Percentiles rank a stretch among this genome's conserved stretches.
These are phyloP conservation scores for Saccharata proteae DNA, from an alignment of 2,329 filamentous ascomycete genomes.

Conservation along the genomic window DNA sequence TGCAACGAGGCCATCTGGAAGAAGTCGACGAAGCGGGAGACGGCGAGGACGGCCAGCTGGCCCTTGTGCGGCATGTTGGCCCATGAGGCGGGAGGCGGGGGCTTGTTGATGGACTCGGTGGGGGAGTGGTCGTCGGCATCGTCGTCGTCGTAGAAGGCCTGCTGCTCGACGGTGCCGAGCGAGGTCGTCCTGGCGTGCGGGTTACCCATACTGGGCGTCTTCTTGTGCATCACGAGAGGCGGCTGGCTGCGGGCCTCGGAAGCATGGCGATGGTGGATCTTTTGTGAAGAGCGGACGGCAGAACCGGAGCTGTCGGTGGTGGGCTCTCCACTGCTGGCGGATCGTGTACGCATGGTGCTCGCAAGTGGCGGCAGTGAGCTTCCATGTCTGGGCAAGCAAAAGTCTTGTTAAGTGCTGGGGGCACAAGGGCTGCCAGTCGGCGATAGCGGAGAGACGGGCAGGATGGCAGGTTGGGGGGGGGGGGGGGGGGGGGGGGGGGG, in stretches of 20 bases:
- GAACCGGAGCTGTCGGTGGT: too few species aligned
- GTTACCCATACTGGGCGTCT: background rate
- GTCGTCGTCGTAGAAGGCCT: slow-evolving; percentile 1
- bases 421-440: too few species aligned
- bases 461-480: too few species aligned
- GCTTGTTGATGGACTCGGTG: slow-evolving; percentile 4
- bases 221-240: too few species aligned
- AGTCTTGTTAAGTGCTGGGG: too few species aligned
- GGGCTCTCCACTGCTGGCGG: too few species aligned
- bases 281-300: too few species aligned
- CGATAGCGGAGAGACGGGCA: too few species aligned
- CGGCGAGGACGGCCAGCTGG: slow-evolving; percentile 27
- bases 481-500: too few species aligned
- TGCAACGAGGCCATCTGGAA: slow-evolving; percentile 32
- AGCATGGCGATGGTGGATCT: background rate
- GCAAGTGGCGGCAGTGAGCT: too few species aligned
- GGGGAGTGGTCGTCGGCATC: slow-evolving; percentile 7
- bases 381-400: too few species aligned
- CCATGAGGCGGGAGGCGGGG: slow-evolving; percentile 20
- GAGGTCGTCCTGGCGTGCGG: background rate
- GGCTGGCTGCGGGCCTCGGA: background rate
- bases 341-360: too few species aligned
- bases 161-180: slow-evolving; percentile 6
- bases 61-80: slow-evolving; percentile 28
- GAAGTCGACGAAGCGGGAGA: slow-evolving; percentile 32